Conservation (phyloP, 2,329 filamentous ascomycete species). For the Fusarium palustre region DNA sequence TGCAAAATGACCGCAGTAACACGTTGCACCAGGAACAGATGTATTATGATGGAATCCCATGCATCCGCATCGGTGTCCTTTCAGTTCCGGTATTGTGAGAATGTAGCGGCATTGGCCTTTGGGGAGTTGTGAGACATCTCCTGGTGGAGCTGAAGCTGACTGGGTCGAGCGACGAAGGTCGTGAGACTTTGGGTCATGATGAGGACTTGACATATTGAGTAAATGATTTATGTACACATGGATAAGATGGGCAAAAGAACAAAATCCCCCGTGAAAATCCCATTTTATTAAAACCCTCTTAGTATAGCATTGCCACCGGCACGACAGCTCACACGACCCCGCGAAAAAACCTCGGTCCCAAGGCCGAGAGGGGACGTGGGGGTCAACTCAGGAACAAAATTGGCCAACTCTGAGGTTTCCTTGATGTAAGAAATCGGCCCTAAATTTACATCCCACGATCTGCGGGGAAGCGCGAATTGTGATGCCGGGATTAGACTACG, state of each 20-base stretch:
- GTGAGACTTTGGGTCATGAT: not conserved
- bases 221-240: too few relatives aligned
- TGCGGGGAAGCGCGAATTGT: conserved; percentile 3
- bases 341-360: conserved; percentile 8
- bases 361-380: conserved; percentile 21
- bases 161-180: conserved; percentile 15
- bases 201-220: conserved; percentile 3
- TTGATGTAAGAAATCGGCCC: conserved; percentile 19
- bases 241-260: not conserved
- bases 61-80: conserved; percentile 24
- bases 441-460: conserved; percentile 19
- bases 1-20: conserved; percentile 23
- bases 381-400: conserved; percentile 7
- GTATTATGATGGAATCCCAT: conserved; percentile 31
- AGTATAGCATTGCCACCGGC: not conserved
- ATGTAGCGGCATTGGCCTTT: conserved; percentile 29
- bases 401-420: not conserved
- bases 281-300: not conserved
- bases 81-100: conserved; percentile 20
- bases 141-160: conserved; percentile 25
- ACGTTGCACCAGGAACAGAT: conserved; percentile 10
- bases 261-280: not conserved
- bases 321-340: conserved; percentile 16
- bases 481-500: not conserved
- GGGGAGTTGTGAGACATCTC: conserved; percentile 4